phyloP scores from a whole-genome alignment of 495 filamentous ascomycete genomes.

The Tuber calosporum region DNA sequence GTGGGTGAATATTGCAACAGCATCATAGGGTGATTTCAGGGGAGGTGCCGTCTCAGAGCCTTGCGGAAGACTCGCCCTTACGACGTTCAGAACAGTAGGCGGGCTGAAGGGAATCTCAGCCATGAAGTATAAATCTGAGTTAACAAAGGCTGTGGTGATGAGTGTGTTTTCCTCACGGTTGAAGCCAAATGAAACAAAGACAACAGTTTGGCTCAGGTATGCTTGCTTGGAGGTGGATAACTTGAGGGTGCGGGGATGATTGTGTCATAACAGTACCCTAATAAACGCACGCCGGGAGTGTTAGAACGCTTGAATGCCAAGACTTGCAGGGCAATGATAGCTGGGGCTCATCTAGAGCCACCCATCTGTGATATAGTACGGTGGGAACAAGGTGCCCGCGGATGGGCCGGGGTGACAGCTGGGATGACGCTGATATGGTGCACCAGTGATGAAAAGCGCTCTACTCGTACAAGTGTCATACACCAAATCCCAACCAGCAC shows the following conservation, averaged over 20 bases:
- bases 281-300: neutral
- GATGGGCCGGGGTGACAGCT: neutral
- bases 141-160: neutral
- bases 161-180: neutral
- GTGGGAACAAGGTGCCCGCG: neutral
- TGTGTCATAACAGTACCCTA: neutral
- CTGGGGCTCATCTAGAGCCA: neutral
- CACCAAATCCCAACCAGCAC: neutral
- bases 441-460: neutral
- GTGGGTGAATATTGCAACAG: conserved; percentile 75
- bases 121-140: conserved; percentile 14
- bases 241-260: neutral
- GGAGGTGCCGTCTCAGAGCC: conserved; percentile 50
- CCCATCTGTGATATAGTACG: neutral
- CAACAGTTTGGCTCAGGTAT: neutral
- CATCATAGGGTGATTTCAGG: conserved; percentile 73
- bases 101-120: conserved; percentile 31
- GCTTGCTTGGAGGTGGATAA: neutral
- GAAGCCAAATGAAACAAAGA: neutral
- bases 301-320: neutral
- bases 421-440: neutral
- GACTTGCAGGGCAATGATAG: neutral
- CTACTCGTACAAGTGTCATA: neutral
- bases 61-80: conserved; percentile 50
- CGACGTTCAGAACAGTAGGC: conserved; percentile 51